Base-by-base conservation (phyloP, 2,329 filamentous ascomycete genomes). In the Pezicula carpinea region DNA sequence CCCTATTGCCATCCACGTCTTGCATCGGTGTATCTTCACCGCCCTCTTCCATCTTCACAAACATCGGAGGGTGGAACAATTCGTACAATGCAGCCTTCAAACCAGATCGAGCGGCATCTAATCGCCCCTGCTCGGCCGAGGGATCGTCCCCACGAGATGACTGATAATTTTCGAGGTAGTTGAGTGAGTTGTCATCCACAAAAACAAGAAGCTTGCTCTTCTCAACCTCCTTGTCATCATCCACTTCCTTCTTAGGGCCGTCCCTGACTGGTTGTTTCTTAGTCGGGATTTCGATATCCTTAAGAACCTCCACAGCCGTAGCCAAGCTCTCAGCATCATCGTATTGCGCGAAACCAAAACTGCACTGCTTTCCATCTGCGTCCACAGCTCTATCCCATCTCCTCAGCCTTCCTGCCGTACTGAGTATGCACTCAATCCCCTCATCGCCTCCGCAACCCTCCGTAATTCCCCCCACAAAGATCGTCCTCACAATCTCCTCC, bases 341-440 rank as follows among this genome's bases (percentile, higher is more conserved):
- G 66, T 87, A 99, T 67, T 96, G 87, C 50, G 92, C 93, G 69
- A 99, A 97, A 13, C 92, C 93, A 72, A 97, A 97, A 53, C 84
- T 85, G 67, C 85, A 84, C 47, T 83, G 83, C 69, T 92, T 93
- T 55, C 87, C 82, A 55, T 89, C 83, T n/a, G 72, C 41, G 33
- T 85, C 82, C 64, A 88, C 82, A 29, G 83, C 85, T 50, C 89
- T 76, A 53, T 91, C 90, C 90, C 91, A 99, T 59, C 89, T 83
- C 53, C 87, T 82, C 52, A 99, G 69, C 62, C 77, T 83, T 34
- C 91, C 91, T 0, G 87, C 86, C n/a, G 84, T 79, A 39, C 79
- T 72, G 36, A 99, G 71, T 32, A 99, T 80, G 47, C 77, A 79
- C 69, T 96, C 87, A 45, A 96, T 75, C 29, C 82, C 85, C 29